phyloP scores from a whole-genome alignment of 2,329 filamentous ascomycete species.

The Colletotrichum sansevieriae region DNA sequence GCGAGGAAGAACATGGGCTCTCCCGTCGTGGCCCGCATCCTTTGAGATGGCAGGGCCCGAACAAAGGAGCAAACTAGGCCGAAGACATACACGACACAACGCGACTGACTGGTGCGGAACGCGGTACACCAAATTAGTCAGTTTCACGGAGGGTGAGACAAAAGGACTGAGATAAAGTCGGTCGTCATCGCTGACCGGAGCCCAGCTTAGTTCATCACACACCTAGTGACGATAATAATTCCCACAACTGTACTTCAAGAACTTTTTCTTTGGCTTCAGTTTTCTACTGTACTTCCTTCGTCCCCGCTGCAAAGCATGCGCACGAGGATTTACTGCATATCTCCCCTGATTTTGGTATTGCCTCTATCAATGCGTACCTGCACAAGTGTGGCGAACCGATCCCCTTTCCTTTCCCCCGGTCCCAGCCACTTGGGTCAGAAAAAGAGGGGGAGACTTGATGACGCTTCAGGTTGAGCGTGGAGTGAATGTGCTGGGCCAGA shows the following conservation, averaged over 20 bases:
- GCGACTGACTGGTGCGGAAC: constrained; percentile 8
- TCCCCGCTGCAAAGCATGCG: no score
- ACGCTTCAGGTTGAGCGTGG: no score
- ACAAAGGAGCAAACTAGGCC: background rate
- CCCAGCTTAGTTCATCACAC: constrained; percentile 12
- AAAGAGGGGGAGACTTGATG: background rate
- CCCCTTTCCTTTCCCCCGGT: background rate
- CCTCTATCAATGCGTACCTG: no score
- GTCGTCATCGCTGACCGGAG: background rate
- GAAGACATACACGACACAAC: no score
- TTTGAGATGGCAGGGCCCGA: background rate
- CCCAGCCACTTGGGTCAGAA: no score
- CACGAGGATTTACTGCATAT: no score
- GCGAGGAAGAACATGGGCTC: no score
- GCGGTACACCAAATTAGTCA: constrained; percentile 16
- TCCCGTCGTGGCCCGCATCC: constrained; percentile 14
- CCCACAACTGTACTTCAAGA: background rate
- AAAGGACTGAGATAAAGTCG: background rate
- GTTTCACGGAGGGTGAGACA: background rate
- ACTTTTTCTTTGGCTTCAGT: no score
- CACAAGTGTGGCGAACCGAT: background rate
- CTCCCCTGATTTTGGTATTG: no score
- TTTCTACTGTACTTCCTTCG: background rate
- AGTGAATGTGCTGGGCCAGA: no score
- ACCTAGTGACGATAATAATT: constrained; percentile 21